A percentile compares a stretch with the other conserved stretches of the same genome.
phyloP scores from a whole-genome alignment of 23 red algal species.

The Gracilaria caudata region DNA sequence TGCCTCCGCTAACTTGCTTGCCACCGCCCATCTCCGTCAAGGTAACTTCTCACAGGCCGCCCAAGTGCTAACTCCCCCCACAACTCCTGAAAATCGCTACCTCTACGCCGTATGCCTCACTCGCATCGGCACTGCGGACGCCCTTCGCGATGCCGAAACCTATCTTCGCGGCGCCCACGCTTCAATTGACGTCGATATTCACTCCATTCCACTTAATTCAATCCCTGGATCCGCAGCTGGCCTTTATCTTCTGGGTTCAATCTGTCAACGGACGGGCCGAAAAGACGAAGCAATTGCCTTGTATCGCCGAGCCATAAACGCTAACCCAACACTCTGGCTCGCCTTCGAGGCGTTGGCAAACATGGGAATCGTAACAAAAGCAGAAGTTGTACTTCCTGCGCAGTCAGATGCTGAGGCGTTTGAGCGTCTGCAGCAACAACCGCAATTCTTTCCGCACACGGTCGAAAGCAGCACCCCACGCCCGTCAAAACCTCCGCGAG shows the following conservation, averaged over 20 bases:
- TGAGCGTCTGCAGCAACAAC: slow-evolving; percentile 43
- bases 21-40: slow-evolving; percentile 55
- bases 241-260: slow-evolving; percentile 61
- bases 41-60: slow-evolving; percentile 54
- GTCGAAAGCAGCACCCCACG: slow-evolving; percentile 1
- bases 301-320: slow-evolving; percentile 59
- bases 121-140: slow-evolving; percentile 59
- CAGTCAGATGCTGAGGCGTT: slow-evolving; percentile 30
- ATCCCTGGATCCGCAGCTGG: slow-evolving; percentile 65
- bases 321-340: slow-evolving; percentile 75
- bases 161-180: slow-evolving; percentile 36
- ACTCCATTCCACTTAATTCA: not conserved
- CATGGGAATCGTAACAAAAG: slow-evolving; percentile 66
- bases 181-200: slow-evolving; percentile 34
- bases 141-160: slow-evolving; percentile 66
- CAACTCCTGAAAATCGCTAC: slow-evolving; percentile 45
- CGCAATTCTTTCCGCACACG: slow-evolving; percentile 33
- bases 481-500: slow-evolving; percentile 18
- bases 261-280: slow-evolving; percentile 70
- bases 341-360: slow-evolving; percentile 69
- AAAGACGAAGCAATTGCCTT: slow-evolving; percentile 72
- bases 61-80: slow-evolving; percentile 42
- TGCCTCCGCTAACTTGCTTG: slow-evolving; percentile 61
- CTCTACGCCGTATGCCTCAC: slow-evolving; percentile 57
- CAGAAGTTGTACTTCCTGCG: slow-evolving; percentile 23